Percentiles rank a stretch among this genome's conserved stretches.
phyloP scores from a whole-genome alignment of 208 protist genomes.

The Naegleria fowleri region DNA sequence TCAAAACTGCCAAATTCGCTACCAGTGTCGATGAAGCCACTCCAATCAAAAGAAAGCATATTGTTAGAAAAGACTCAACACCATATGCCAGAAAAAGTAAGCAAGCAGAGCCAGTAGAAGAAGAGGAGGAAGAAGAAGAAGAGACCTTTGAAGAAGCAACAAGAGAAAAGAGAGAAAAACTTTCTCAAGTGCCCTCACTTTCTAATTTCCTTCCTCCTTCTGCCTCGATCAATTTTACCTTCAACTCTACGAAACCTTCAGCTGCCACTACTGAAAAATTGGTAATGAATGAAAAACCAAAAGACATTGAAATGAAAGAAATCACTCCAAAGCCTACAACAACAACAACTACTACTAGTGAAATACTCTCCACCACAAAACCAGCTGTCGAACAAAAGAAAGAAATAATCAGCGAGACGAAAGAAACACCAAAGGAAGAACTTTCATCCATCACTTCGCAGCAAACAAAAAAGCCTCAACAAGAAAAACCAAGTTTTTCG shows the following conservation, averaged over 20 bases:
- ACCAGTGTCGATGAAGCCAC: background rate
- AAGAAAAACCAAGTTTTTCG: background rate
- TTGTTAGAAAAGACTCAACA: background rate
- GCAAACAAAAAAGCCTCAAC: background rate
- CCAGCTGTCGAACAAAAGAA: background rate
- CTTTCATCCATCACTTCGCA: too few species aligned
- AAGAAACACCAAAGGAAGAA: background rate
- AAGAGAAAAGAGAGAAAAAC: background rate
- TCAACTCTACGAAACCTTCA: background rate
- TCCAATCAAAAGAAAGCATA: background rate
- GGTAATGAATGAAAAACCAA: background rate
- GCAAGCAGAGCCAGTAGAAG: background rate
- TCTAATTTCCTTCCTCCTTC: background rate
- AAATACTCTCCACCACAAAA: background rate
- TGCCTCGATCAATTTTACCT: background rate
- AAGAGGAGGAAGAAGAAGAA: constrained; percentile 8
- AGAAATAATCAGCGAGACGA: background rate
- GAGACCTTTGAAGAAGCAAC: background rate
- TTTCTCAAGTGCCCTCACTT: background rate
- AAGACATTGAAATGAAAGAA: background rate
- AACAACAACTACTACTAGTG: background rate
- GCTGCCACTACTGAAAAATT: background rate
- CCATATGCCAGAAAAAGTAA: background rate
- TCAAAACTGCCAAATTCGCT: background rate
- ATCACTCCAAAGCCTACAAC: background rate